Evolutionary conservation across 2,329 filamentous ascomycete species (phyloP), one percentile per base, ranked within the genome.

Genomic region (Pseudonectria buxi): DNA sequence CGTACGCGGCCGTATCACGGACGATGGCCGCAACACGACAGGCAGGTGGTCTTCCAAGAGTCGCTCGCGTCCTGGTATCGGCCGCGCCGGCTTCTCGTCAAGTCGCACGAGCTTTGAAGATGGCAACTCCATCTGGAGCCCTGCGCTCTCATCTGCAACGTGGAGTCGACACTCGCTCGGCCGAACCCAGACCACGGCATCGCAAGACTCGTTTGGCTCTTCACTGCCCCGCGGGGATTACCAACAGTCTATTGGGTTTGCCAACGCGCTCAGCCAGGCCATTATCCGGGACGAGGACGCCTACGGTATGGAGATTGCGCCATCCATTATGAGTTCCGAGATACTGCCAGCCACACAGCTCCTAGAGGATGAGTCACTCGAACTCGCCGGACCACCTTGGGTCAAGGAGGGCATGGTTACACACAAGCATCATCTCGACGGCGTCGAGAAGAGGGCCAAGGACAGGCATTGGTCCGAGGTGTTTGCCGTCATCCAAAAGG

Each of bases 191-290:
- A 88, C 87, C 1, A 90, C 88, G 3, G 85, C 92, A 69, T 95
- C 89, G 4, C 84, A 95, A 52, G 87, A 95, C 56, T 95, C 89
- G 1, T 81, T 96, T 49, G 83, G 81, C 14, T 88, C 86, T 2
- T 75, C 79, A 24, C 82, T 82, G 58, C 80, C 78, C 5, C 76
- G 81, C 30, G 80, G 78, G 28, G 88, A 94, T 51, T 95, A 90
- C 59, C 88, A 95, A 61, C 89, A 95, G 62, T 94, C 88, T 1
- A 95, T 98, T 55, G 92, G 92, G 1, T 98, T 98, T 55, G 92
- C 92, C 36, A 96, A 95, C 58, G 92, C 92, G 4, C 72, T 98
- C 10, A 95, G 88, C 51, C 90, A 96, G 58, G 90, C 90, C 25
- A 98, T 96, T 46, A 95, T 95, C 47, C 84, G 92, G 4, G 90